A percentile compares a stretch with the other conserved stretches of the same genome.
These are phyloP conservation scores for Dissophora globulifera DNA, from an alignment of 192 early-diverging fungal species.

Conservation along the genomic window DNA sequence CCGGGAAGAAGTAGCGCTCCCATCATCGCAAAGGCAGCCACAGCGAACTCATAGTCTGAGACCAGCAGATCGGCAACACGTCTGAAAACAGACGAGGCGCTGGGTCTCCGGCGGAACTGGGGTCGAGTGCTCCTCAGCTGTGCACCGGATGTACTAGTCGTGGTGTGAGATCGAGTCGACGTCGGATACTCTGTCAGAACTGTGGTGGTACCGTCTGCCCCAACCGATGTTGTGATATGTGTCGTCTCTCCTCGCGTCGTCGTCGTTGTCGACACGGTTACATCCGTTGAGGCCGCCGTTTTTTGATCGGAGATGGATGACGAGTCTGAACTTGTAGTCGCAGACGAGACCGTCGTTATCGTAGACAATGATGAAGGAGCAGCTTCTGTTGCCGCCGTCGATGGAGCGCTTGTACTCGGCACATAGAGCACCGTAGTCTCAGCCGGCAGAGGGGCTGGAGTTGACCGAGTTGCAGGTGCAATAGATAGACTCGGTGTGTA, in stretches of 20 bases:
- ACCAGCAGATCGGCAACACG: slow-evolving; percentile 1
- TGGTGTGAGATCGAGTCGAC: slow-evolving; percentile 6
- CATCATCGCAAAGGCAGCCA: not conserved
- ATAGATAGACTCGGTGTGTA: too few relatives aligned
- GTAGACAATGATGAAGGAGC: not conserved
- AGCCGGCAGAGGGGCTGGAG: not conserved
- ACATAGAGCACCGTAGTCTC: not conserved
- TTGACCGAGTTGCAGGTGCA: not conserved
- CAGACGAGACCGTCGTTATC: not conserved
- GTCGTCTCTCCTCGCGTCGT: slow-evolving; percentile 23
- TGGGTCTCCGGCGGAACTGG: not conserved
- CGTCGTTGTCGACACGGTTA: slow-evolving; percentile 33
- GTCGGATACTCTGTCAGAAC: slow-evolving; percentile 33
- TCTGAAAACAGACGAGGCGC: not conserved
- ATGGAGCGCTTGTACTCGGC: not conserved
- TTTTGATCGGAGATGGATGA: not conserved
- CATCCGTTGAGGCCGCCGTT: slow-evolving; percentile 4
- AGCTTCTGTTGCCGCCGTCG: too few relatives aligned
- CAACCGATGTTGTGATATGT: slow-evolving; percentile 29
- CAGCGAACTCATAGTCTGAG: not conserved
- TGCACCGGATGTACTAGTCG: slow-evolving; percentile 17
- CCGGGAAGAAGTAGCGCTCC: slow-evolving; percentile 6
- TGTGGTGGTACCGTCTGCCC: slow-evolving; percentile 26
- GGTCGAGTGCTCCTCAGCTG: not conserved
- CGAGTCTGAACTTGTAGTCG: not conserved